Base-by-base conservation (phyloP, 78 protist genomes). In the Andalucia godoyi region DNA sequence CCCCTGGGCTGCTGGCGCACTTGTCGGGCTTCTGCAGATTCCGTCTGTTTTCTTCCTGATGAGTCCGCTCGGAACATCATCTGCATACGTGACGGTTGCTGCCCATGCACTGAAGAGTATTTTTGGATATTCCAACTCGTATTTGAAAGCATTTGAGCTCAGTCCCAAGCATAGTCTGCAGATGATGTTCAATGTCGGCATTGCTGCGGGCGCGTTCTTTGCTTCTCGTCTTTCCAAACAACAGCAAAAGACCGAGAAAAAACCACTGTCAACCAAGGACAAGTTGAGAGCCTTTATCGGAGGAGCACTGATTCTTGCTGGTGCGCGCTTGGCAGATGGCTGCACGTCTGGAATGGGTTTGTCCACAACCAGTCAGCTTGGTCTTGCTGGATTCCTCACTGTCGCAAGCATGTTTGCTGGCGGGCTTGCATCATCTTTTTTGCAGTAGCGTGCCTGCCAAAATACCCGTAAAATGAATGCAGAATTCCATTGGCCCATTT, bases 321-420 rank as follows among this genome's bases (percentile, higher is more conserved):
- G 79, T 12, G 23, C 79, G 5, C 57, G 79, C 1, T 4, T 74
- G 43, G 79, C 72, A 25, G 79, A 72, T 0, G 79, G 79, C 45
- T 64, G 72, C 54, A 74, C 79, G 21, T 38, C 57, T n/a, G 79
- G 79, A 27, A 54, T 59, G 37, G 77, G 77, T 40, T 18, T 71
- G 38, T 23, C 42, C 34, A 67, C 69, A 7, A 57, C 54, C 4
- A 4, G 36, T 12, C 4, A 49, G 54, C 54, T 49, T 5, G n/a
- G n/a, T n/a, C n/a, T 29, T 25, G 54, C 10, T 12, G 47, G 47
- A 43, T 17, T 43, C 27, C 47, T 43, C 47, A 13, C 47, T 43
- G 47, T 13, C 10, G 47, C 47, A 12, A 13, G 47, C 27, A 43
- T 43, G 10, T 43, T 43, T 43, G 47, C 27, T 43, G 47, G 47